Conservation (phyloP, 2,329 filamentous ascomycete species). For the Diaporthe humulicola region DNA sequence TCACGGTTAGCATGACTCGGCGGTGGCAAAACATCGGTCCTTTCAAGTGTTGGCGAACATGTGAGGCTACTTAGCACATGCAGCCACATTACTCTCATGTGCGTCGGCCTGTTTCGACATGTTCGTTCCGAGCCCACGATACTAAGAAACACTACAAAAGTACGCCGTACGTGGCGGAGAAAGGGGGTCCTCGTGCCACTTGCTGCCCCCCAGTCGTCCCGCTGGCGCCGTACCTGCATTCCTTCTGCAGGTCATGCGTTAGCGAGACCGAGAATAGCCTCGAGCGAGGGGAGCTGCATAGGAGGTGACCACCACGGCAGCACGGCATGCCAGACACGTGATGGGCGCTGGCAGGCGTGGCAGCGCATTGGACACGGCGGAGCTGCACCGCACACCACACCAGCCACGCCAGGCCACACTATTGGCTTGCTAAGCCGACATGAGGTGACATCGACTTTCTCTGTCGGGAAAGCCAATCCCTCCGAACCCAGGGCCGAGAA, state of each 20-base stretch:
- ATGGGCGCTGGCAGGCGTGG: slow-evolving; percentile 6
- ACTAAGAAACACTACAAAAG: slow-evolving; percentile 11
- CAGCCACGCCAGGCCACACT: slow-evolving; percentile 4
- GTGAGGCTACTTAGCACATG: slow-evolving; percentile 10
- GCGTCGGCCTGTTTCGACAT: slow-evolving; percentile 19
- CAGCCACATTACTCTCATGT: slow-evolving; percentile 23
- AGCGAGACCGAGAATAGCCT: slow-evolving; percentile 38
- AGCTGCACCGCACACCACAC: slow-evolving; percentile 16
- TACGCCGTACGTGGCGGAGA: slow-evolving; percentile 3
- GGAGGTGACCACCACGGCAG: slow-evolving; percentile 11
- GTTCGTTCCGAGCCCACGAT: not conserved
- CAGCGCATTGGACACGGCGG: not conserved
- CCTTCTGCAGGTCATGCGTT: slow-evolving; percentile 31
- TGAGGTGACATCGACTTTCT: slow-evolving; percentile 24
- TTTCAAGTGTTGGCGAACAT: not conserved
- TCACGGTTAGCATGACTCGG: slow-evolving; percentile 2
- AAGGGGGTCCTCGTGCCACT: not conserved
- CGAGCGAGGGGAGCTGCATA: slow-evolving; percentile 7
- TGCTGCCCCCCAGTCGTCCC: not conserved
- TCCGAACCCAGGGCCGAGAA: slow-evolving; percentile 6
- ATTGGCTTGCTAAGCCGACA: slow-evolving; percentile 23
- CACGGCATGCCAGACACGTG: slow-evolving; percentile 30
- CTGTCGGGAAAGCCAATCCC: slow-evolving; percentile 21
- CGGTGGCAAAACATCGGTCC: slow-evolving; percentile 1
- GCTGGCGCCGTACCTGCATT: slow-evolving; percentile 37